phyloP scores from a whole-genome alignment of 2,329 filamentous ascomycete genomes.

The Sporothrix sp. region DNA sequence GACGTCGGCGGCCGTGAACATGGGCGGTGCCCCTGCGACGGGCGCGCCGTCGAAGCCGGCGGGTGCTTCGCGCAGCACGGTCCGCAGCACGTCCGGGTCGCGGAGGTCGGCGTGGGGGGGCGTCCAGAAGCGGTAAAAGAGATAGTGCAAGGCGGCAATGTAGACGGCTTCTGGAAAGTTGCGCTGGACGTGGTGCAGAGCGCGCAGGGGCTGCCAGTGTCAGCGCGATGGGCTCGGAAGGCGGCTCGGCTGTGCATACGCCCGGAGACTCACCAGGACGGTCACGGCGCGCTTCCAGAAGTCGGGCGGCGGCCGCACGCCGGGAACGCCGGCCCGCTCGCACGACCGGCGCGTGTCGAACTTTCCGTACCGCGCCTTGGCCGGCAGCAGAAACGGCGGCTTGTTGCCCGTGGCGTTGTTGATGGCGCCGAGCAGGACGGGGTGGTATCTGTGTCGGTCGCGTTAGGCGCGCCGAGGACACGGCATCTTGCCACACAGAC shows the following conservation, averaged over 20 bases:
- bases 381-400: slow-evolving; percentile 61
- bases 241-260: not conserved
- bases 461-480: not conserved
- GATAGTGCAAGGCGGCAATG: slow-evolving; percentile 41
- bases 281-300: slow-evolving; percentile 36
- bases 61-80: slow-evolving; percentile 27
- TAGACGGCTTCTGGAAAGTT: slow-evolving; percentile 40
- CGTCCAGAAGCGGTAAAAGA: slow-evolving; percentile 56
- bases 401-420: slow-evolving; percentile 56
- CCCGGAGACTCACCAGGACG: slow-evolving; percentile 26
- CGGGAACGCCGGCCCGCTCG: slow-evolving; percentile 28
- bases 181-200: slow-evolving; percentile 57
- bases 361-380: slow-evolving; percentile 51
- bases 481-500: too few species aligned
- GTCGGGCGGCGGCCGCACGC: slow-evolving; percentile 31
- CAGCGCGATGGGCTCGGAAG: not conserved
- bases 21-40: slow-evolving; percentile 5
- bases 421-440: slow-evolving; percentile 61
- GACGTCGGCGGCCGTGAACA: slow-evolving; percentile 45
- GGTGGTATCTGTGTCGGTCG: slow-evolving; percentile 46
- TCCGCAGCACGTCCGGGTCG: slow-evolving; percentile 42
- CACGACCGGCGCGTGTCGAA: slow-evolving; percentile 33
- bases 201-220: slow-evolving; percentile 45
- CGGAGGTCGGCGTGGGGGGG: slow-evolving; percentile 48
- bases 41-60: slow-evolving; percentile 14